These are phyloP conservation scores for Chalciporus pseudorubinellus DNA, from an alignment of 768 basidiomycete species.

Conservation along the genomic window DNA sequence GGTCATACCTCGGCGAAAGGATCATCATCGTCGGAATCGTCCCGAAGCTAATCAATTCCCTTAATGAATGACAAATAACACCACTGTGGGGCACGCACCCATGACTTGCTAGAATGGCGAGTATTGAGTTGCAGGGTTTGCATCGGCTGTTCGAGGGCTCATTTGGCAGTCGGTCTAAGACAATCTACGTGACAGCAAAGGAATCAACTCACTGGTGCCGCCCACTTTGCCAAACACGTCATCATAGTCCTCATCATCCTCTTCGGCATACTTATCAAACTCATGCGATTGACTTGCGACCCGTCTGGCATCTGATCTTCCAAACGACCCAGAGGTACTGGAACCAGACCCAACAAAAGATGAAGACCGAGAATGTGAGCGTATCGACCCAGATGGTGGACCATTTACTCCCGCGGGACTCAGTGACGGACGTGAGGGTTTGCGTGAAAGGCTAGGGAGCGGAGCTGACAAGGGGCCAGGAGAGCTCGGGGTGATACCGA, in stretches of 20 bases:
- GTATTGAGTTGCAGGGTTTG: constrained; percentile 85
- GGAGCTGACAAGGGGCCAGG: constrained; percentile 70
- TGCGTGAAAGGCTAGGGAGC: constrained; percentile 52
- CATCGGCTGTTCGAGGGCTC: constrained; percentile 54
- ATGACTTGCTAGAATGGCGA: constrained; percentile 83
- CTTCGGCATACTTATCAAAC: constrained; percentile 85
- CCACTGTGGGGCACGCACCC: constrained; percentile 49
- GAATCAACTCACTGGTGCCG: constrained; percentile 52
- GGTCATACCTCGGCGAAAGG: constrained; percentile 84
- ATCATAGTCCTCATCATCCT: constrained; percentile 90
- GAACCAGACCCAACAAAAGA: constrained; percentile 47
- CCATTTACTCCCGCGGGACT: constrained; percentile 40
- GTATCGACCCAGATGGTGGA: constrained; percentile 25
- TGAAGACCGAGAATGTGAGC: constrained; percentile 58
- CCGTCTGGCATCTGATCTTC: constrained; percentile 60
- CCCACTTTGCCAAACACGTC: constrained; percentile 87
- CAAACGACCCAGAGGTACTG: constrained; percentile 53
- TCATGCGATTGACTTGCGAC: constrained; percentile 51
- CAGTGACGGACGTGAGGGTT: constrained; percentile 52
- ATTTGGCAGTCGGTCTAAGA: constrained; percentile 25
- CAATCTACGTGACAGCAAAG: background rate
- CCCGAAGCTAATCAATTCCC: constrained; percentile 53
- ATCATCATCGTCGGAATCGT: constrained; percentile 89
- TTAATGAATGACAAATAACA: background rate
- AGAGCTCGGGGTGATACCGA: constrained; percentile 49